These are phyloP conservation scores for Lenzites betulinus DNA, from an alignment of 768 basidiomycete species.

Conservation along the genomic window DNA sequence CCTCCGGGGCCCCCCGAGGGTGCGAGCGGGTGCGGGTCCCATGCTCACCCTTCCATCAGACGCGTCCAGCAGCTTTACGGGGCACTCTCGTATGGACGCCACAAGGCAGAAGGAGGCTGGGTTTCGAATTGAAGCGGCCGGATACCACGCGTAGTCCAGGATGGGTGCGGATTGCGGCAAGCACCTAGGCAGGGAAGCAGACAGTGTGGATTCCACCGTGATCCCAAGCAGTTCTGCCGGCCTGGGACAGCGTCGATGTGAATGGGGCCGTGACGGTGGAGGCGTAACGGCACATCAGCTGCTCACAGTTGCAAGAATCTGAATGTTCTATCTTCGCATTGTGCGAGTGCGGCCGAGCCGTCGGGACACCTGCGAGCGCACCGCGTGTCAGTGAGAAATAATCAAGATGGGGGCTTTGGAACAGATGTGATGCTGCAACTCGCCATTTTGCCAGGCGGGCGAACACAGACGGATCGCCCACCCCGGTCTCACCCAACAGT, in stretches of 20 bases:
- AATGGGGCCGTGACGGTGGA: conserved; percentile 3
- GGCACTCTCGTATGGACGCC: conserved; percentile 80
- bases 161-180: conserved; percentile 67
- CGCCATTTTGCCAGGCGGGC: conserved; percentile 59
- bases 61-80: conserved; percentile 84
- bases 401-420: too few species aligned
- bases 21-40: background rate
- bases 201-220: background rate
- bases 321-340: conserved; percentile 71
- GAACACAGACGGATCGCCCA: conserved; percentile 35
- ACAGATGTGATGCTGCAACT: background rate
- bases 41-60: conserved; percentile 66
- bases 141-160: conserved; percentile 85
- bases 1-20: too few species aligned
- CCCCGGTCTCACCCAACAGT: background rate
- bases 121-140: conserved; percentile 59
- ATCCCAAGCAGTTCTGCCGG: conserved; percentile 10
- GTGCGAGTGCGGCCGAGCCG: conserved; percentile 64
- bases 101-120: conserved; percentile 80
- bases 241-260: background rate
- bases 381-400: background rate
- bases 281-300: conserved; percentile 3
- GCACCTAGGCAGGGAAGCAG: conserved; percentile 1
- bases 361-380: conserved; percentile 64
- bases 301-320: conserved; percentile 56